phyloP scores from a whole-genome alignment of 768 basidiomycete species.

The Megacollybia marginata region DNA sequence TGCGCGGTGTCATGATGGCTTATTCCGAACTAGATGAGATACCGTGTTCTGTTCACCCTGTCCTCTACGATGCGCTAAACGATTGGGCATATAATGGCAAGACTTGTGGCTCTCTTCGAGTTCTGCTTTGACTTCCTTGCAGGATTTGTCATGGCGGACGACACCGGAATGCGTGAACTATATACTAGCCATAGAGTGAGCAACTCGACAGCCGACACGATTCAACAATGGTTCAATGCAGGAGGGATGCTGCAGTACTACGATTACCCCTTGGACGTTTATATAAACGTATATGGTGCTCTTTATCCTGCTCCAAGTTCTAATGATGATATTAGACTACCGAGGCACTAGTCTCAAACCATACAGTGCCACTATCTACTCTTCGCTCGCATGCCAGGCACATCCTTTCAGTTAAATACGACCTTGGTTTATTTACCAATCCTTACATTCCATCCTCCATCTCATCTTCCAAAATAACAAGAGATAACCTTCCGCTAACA shows the following conservation, averaged over 20 bases:
- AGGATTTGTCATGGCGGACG: conserved; percentile 13
- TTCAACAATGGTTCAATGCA: conserved; percentile 19
- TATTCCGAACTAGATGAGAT: conserved; percentile 20
- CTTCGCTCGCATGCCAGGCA: conserved; percentile 11
- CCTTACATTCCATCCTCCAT: not conserved
- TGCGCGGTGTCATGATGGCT: conserved; percentile 18
- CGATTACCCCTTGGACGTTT: conserved; percentile 12
- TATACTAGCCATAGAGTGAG: conserved; percentile 11
- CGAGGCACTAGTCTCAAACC: conserved; percentile 11
- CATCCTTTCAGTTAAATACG: conserved; percentile 16
- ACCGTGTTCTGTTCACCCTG: conserved; percentile 14
- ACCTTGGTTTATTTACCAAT: conserved; percentile 9
- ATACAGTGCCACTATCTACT: conserved; percentile 10
- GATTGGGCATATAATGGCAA: conserved; percentile 18
- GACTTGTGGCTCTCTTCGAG: not conserved
- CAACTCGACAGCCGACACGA: conserved; percentile 14
- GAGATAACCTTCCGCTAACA: conserved; percentile 13
- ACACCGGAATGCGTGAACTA: conserved; percentile 10
- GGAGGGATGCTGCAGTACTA: conserved; percentile 18
- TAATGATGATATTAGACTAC: conserved; percentile 5
- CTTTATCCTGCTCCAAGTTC: not conserved
- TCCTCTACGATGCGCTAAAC: conserved; percentile 14
- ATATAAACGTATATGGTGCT: conserved; percentile 12
- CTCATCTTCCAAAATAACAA: conserved; percentile 3
- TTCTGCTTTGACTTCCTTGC: not conserved